These are phyloP conservation scores for Cucumis cinereus DNA, from an alignment of 306 rosid genomes.

Conservation along the genomic window DNA sequence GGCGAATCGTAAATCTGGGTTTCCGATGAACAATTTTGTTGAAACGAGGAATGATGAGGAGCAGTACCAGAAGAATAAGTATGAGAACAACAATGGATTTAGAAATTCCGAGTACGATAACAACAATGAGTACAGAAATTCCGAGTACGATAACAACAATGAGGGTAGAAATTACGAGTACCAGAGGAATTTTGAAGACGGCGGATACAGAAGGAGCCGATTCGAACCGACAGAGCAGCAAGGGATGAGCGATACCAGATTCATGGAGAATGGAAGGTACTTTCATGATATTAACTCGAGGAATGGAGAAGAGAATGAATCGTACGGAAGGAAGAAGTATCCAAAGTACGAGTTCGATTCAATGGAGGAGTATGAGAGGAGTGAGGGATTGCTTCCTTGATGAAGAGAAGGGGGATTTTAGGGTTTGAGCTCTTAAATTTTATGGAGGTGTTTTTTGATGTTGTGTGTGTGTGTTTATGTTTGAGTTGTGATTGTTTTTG, in stretches of 20 bases:
- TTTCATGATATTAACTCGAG: slow-evolving; percentile 12
- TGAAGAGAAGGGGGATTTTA: not conserved
- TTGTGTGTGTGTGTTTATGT: not conserved
- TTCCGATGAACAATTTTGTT: slow-evolving; percentile 18
- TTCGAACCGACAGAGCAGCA: slow-evolving; percentile 24
- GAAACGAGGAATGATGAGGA: not conserved
- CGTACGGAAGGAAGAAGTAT: slow-evolving; percentile 15
- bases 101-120: slow-evolving; percentile 6
- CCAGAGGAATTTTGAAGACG: not conserved
- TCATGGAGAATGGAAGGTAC: slow-evolving; percentile 46
- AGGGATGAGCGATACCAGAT: slow-evolving; percentile 87
- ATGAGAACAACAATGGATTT: slow-evolving; percentile 5
- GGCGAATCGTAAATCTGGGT: slow-evolving; percentile 16
- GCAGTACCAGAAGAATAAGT: not conserved
- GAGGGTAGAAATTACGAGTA: slow-evolving; percentile 12
- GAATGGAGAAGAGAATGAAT: slow-evolving; percentile 14
- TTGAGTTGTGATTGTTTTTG: slow-evolving; percentile 6
- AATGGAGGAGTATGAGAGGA: slow-evolving; percentile 49
- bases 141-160: slow-evolving; percentile 10
- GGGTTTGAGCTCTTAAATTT: not conserved
- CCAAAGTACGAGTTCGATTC: slow-evolving; percentile 27
- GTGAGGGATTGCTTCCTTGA: slow-evolving; percentile 37
- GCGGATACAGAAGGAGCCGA: slow-evolving; percentile 4
- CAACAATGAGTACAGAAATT: slow-evolving; percentile 7
- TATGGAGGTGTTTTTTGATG: not conserved